These are phyloP conservation scores for Plasmopara muralis DNA, from an alignment of 352 stramenopile genomes.

Conservation along the genomic window DNA sequence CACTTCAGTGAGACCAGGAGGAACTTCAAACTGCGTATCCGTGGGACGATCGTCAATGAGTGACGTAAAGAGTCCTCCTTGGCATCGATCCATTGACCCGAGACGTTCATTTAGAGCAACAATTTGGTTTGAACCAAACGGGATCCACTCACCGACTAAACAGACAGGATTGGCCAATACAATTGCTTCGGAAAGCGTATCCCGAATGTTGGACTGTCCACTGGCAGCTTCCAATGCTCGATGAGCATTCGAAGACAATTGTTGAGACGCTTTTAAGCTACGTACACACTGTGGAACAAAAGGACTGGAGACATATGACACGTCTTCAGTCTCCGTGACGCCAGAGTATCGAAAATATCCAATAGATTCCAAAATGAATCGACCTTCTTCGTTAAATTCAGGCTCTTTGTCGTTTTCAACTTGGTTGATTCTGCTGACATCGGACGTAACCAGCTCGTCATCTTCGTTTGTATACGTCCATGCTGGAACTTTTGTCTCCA, in stretches of 20 bases:
- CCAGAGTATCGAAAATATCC: conserved; percentile 89
- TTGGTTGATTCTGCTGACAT: conserved; percentile 5
- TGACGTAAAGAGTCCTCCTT: conserved; percentile 92
- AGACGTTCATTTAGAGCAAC: conserved; percentile 94
- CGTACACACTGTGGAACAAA: conserved; percentile 94
- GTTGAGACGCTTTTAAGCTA: conserved; percentile 66
- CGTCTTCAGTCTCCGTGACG: conserved; percentile 93
- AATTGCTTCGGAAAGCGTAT: conserved; percentile 92
- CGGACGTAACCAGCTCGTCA: conserved; percentile 30
- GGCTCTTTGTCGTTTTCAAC: conserved; percentile 18
- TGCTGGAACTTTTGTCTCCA: conserved; percentile 15
- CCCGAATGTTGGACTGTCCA: conserved; percentile 81
- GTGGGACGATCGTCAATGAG: conserved; percentile 80
- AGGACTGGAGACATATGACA: conserved; percentile 92
- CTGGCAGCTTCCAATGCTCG: conserved; percentile 77
- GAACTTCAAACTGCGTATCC: conserved; percentile 74
- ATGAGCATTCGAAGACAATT: conserved; percentile 79
- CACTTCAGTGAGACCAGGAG: conserved; percentile 88
- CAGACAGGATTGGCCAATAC: conserved; percentile 91
- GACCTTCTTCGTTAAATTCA: conserved; percentile 23
- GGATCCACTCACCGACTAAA: conserved; percentile 94
- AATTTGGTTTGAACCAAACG: conserved; percentile 95
- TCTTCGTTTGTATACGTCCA: conserved; percentile 35
- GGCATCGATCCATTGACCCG: conserved; percentile 91
- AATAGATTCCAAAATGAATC: conserved; percentile 81